phyloP scores from a whole-genome alignment of 352 stramenopile genomes.

The Phytophthora quininea region DNA sequence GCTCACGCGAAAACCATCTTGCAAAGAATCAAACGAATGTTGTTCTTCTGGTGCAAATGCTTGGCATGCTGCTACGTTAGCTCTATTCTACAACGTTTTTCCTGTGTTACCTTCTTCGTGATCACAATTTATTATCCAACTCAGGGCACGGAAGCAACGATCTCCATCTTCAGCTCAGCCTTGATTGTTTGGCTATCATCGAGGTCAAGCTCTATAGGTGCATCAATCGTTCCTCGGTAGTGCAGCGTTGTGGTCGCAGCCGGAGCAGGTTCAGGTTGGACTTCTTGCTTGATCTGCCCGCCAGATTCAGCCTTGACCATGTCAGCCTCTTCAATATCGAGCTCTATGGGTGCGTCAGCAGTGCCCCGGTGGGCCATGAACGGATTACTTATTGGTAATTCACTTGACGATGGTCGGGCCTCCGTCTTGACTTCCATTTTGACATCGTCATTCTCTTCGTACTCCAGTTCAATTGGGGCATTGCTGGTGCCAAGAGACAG shows the following conservation, averaged over 20 bases:
- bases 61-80: too few relatives aligned
- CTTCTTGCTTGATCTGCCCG: neutral
- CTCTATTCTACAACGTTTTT: too few relatives aligned
- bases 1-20: too few relatives aligned
- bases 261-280: neutral
- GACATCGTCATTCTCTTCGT: conserved; percentile 31
- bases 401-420: neutral
- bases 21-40: too few relatives aligned
- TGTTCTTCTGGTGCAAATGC: too few relatives aligned
- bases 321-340: conserved; percentile 48
- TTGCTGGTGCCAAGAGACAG: neutral
- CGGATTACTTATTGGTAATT: neutral
- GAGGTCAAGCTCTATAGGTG: neutral
- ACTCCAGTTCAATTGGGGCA: conserved; percentile 42
- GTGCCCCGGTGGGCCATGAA: neutral
- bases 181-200: neutral
- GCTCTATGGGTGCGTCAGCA: conserved; percentile 20
- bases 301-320: conserved; percentile 11
- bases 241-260: neutral
- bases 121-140: too few relatives aligned
- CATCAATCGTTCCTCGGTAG: neutral
- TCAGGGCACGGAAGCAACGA: neutral
- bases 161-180: neutral
- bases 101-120: neutral
- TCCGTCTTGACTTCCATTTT: conserved; percentile 1